Evolutionary conservation across 2,329 filamentous ascomycete genomes (phyloP).

Genomic region (Stachybotrys chlorohalonatus): DNA sequence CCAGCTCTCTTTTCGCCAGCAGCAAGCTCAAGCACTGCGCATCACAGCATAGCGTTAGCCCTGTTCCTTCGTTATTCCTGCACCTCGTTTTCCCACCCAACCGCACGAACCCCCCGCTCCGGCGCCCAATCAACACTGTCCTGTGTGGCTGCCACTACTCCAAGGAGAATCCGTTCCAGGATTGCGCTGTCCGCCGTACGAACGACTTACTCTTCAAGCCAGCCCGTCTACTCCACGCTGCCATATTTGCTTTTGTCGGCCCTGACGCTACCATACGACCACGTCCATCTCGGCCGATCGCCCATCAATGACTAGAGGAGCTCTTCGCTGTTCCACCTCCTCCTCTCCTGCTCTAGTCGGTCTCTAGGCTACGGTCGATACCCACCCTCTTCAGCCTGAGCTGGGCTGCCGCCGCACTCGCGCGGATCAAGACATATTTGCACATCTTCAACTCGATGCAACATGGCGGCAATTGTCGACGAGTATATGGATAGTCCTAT

Average conservation of each 20-base stretch:
- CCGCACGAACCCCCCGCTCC: background rate
- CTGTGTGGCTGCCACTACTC: background rate
- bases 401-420: background rate
- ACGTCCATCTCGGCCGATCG: background rate
- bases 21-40: background rate
- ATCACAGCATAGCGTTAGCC: background rate
- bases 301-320: background rate
- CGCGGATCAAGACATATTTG: background rate
- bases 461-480: slow-evolving; percentile 43
- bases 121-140: background rate
- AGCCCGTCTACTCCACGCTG: background rate
- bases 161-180: background rate
- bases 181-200: background rate
- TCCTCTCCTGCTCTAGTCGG: background rate
- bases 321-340: background rate
- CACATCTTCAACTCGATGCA: slow-evolving; percentile 3
- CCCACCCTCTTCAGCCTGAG: background rate
- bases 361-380: background rate
- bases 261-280: background rate
- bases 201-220: background rate
- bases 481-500: slow-evolving; percentile 56
- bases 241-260: background rate
- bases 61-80: background rate
- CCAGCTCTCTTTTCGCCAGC: background rate
- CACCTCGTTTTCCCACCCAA: background rate